Evolutionary conservation across 2,329 filamentous ascomycete genomes (phyloP), one percentile per base, ranked within the genome.

Genomic region (Penicillium brevicompactum): DNA sequence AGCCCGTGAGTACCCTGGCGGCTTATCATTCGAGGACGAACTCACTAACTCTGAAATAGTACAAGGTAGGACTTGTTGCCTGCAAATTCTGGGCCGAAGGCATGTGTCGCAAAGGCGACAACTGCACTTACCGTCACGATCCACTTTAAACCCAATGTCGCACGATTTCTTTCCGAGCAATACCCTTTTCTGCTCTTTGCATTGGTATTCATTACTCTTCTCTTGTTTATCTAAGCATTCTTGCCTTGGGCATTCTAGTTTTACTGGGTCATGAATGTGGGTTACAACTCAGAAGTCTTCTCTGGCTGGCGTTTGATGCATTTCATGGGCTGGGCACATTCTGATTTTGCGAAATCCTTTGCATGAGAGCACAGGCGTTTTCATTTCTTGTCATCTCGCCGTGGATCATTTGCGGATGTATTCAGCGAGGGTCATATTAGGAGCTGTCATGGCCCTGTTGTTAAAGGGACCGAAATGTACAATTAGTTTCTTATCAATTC

Each of bases 21-120:
- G 21, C 14, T 11, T 22, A 27, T 21, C 4, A 41, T 21, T 14
- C 11, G 22, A 21, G 2, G 16, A 21, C 10, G 24, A 51, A 5
- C 44, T 45, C 14, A 32, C 24, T 22, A 24, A 48, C 32, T 13
- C 37, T 2, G 4, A 11, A 53, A 59, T 57, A 77, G 66, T 74
- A 74, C 49, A 78, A 78, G 57, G 74, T 73, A 55, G 76, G 76
- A 48, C 68, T 75, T 18, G 73, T 79, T 34, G 68, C 76, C 9
- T 84, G 82, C 68, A 76, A 77, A 55, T 84, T 80, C 67, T 84
- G 77, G 77, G 72, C 78, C 34, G 76, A 81, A 56, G 81, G 81
- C 11, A 79, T 77, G 61, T 84, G 82, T 65, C 71, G 76, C 53
- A 84, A 84, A 62, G 80, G 80, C 16, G 75, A 78, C 21, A 72